Base-by-base conservation (phyloP, 2,329 filamentous ascomycete species). In the Trichoderma endophyticum region DNA sequence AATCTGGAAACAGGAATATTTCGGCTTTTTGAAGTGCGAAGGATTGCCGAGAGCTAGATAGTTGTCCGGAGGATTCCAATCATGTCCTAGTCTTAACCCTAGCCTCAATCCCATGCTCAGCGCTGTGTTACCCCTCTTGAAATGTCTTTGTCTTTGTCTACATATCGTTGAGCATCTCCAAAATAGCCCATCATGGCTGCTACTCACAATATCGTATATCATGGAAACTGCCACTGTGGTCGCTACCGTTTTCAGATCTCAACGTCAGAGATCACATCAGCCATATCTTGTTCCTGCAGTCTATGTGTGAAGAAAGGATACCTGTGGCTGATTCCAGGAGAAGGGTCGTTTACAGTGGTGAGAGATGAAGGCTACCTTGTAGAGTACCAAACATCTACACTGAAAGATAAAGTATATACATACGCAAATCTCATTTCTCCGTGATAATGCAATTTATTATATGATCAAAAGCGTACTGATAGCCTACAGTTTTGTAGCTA, bases 211-310 rank as follows among this genome's bases (percentile, higher is more conserved):
- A 15, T 64, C 14, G 24, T 70, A 1, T 72, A 75, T 43, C 28
- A 64, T 30, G 78, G 77, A 18, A 79, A 80, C 69, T 80, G 79
- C 69, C 78, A 80, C 71, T 80, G 79, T 71, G 79, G 78, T 4
- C 60, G 64, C 4, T 78, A 77, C 54, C 77, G 78, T 34, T 80
- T 75, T 32, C 73, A 77, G 30, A 8, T 80, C 3, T 18, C 64
- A 3, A 7, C 73, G 2, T 65, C 74, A 1, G 60, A 73, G 4
- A 73, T 73, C 26, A 68, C 43, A 3, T 39, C 65, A 0, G 73
- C 74, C 0, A 70, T 74, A 0, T 51, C 73, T 1, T 80, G 78
- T 67, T 43, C 71, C 26, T 80, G 78, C 65, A 72, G 62, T 3
- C 74, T 77, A n/a, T 80, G 78, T 57, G 21, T 8, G 1, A 80